Evolutionary conservation across 169 alveolate genomes (phyloP), one percentile per base, ranked within the genome.

Genomic region (Cryptosporidium bovis): DNA sequence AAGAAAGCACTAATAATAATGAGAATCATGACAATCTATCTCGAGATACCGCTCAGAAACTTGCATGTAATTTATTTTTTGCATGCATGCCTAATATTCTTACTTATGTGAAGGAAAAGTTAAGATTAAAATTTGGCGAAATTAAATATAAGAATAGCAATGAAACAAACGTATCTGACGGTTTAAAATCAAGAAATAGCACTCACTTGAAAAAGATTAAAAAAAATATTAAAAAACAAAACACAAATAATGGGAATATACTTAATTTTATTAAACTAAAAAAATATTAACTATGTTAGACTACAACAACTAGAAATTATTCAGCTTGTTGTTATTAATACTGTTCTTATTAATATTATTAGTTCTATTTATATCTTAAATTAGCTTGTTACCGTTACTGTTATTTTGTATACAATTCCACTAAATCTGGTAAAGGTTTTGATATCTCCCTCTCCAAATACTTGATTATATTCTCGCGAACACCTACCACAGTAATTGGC

Each of bases 401-500:
- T 24, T 48, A 48, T 16, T 7, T 20, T 8, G n/a, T 34, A 66
- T 20, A 31, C 40, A 77, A n/a, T 31, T 77, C 87, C 24, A 62
- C 2, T 29, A 77, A 60, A 62, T 77, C 64, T n/a, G 87, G 87
- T 31, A 77, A 50, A 5, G 87, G 87, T 33, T 36, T 62, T 20
- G 29, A 20, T 5, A 77, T 48, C 65, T 77, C 87, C 7, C 16
- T 48, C 13, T 77, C 87, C 31, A 77, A 62, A 77, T 44, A 77
- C 20, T 60, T 44, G 2, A 77, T 44, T 20, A 77, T 62, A 24
- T 77, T 48, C n/a, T 77, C 71, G 33, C 71, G 50, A 27, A 77
- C 50, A n/a, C 77, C 87, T 5, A 77, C 71, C 1, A 77, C 87
- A 44, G 87, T 62, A 18, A 62, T 29, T 13, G 87, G 87, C 5